Evolutionary conservation across 306 rosid species (phyloP).

Genomic region (Lathyrus sativus): DNA sequence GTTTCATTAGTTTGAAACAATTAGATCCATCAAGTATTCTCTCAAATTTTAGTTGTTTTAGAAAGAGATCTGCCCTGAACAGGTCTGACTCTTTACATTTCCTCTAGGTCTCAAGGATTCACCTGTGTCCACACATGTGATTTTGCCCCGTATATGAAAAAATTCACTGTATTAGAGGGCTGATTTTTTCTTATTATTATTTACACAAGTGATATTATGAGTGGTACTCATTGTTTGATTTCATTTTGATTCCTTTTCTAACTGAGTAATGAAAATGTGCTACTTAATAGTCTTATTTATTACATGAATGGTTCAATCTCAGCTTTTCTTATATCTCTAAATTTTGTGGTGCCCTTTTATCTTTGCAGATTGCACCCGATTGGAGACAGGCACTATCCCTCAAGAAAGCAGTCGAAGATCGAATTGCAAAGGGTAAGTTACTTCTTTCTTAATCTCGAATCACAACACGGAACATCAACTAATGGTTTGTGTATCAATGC

Average conservation of each 20-base stretch:
- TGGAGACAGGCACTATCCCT: conserved; percentile 87
- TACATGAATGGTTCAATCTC: conserved; percentile 24
- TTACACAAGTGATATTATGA: neutral
- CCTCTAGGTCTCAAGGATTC: neutral
- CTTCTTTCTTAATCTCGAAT: conserved; percentile 16
- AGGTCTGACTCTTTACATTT: neutral
- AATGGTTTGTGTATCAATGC: conserved; percentile 34
- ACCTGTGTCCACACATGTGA: neutral
- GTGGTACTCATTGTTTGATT: neutral
- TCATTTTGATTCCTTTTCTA: conserved; percentile 16
- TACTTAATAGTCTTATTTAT: neutral
- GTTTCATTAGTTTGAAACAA: neutral
- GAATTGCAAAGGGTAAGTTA: conserved; percentile 67
- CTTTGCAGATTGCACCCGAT: conserved; percentile 84
- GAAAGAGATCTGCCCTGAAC: neutral
- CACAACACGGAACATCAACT: conserved; percentile 8
- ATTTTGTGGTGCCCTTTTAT: conserved; percentile 18
- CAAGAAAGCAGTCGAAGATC: conserved; percentile 67
- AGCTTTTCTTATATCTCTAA: neutral
- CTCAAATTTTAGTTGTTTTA: neutral
- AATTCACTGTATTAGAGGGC: neutral
- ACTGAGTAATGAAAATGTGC: neutral
- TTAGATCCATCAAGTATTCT: neutral
- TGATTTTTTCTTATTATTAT: neutral
- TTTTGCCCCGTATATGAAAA: conserved; percentile 3